A percentile compares a stretch with the other conserved stretches of the same genome.
phyloP scores from a whole-genome alignment of 208 protist species.

The Lotmaria passim region DNA sequence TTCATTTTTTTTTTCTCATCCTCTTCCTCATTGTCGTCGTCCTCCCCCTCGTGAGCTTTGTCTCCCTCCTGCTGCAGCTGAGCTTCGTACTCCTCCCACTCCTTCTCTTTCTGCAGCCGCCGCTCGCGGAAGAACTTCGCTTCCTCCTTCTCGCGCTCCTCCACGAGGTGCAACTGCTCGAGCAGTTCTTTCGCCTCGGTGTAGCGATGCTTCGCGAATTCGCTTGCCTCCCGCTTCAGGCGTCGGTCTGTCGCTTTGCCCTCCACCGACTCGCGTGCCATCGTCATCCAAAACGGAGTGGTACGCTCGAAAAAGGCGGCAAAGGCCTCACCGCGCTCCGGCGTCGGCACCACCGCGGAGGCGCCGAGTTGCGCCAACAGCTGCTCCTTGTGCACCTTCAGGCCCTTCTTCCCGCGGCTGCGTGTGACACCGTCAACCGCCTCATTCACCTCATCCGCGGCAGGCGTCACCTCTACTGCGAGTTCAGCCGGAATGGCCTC shows the following conservation, averaged over 20 bases:
- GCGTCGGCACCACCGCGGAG: constrained; percentile 70
- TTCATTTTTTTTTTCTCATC: no score
- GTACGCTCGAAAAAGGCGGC: constrained; percentile 68
- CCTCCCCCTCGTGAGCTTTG: constrained; percentile 13
- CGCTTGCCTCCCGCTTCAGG: constrained; percentile 37
- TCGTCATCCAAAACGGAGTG: constrained; percentile 66
- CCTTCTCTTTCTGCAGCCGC: constrained; percentile 70
- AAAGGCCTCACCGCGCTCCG: constrained; percentile 58
- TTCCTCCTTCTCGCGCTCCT: constrained; percentile 82
- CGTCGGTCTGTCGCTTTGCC: constrained; percentile 25
- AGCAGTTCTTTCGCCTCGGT: constrained; percentile 74
- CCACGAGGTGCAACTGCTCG: constrained; percentile 76
- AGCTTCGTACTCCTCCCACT: constrained; percentile 74
- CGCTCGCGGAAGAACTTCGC: constrained; percentile 77
- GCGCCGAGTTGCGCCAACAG: constrained; percentile 79
- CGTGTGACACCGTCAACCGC: constrained; percentile 57
- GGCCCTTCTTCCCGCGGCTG: constrained; percentile 76
- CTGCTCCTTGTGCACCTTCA: constrained; percentile 90
- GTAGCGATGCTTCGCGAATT: constrained; percentile 70
- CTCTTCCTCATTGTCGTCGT: background rate
- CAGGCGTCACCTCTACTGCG: constrained; percentile 59
- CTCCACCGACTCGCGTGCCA: constrained; percentile 65
- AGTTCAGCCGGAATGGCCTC: constrained; percentile 81
- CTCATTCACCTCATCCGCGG: constrained; percentile 28
- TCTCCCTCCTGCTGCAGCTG: constrained; percentile 41